Percentiles rank a stretch among this genome's conserved stretches.
Conservation (phyloP, 1,284 basidiomycete species). For the Ceratobasidium sp. region DNA sequence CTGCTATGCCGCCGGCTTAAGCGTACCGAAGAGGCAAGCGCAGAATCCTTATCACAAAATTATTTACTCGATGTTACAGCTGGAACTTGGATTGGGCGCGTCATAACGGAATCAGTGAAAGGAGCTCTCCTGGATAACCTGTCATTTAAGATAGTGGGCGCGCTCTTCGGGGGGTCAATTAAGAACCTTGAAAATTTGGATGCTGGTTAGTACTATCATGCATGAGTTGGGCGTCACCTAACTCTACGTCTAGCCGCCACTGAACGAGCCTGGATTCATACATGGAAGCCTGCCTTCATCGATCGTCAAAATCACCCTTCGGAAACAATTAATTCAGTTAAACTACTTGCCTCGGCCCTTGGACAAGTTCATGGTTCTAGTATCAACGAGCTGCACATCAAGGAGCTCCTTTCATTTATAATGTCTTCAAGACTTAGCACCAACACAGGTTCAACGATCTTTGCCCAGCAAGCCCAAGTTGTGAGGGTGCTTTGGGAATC, state of each 20-base stretch:
- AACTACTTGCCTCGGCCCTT: conserved; percentile 13
- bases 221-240: not conserved
- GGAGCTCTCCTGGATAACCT: conserved; percentile 57
- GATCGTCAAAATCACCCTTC: not conserved
- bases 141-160: conserved; percentile 56
- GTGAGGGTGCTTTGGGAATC: conserved; percentile 11
- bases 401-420: not conserved
- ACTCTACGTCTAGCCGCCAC: not conserved
- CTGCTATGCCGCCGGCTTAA: conserved; percentile 60
- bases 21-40: conserved; percentile 24
- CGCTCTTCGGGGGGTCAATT: conserved; percentile 57
- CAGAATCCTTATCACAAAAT: too few species aligned
- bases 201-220: conserved; percentile 50
- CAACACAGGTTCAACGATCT: not conserved
- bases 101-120: conserved; percentile 62
- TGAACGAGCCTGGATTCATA: not conserved
- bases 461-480: not conserved
- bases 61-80: conserved; percentile 39
- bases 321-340: not conserved
- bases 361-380: not conserved
- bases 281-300: not conserved
- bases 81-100: conserved; percentile 51
- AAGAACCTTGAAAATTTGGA: conserved; percentile 55
- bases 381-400: not conserved
- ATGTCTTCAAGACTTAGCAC: not conserved